Conservation (phyloP, 495 filamentous ascomycete genomes). For the Hypoxylon intermedium region DNA sequence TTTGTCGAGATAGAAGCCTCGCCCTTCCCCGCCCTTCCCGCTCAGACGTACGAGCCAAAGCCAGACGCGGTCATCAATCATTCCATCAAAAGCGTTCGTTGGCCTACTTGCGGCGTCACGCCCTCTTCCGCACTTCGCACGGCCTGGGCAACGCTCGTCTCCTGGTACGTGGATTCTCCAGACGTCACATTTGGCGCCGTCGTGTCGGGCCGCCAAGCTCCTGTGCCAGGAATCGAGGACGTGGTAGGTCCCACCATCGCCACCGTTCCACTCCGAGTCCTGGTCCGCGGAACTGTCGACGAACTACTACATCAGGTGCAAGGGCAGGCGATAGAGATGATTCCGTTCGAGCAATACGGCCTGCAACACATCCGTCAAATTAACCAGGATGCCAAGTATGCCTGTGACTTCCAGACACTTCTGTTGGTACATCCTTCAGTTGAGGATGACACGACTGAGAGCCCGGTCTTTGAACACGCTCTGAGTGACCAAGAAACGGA, state of each 20-base stretch:
- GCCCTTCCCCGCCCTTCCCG: slow-evolving; percentile 43
- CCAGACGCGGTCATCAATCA: too few relatives aligned
- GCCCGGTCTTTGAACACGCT: too few relatives aligned
- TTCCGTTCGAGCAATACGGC: slow-evolving; percentile 65
- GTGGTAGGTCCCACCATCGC: slow-evolving; percentile 64
- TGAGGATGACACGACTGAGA: slow-evolving; percentile 13
- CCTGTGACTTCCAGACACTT: slow-evolving; percentile 67
- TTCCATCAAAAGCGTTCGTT: too few relatives aligned
- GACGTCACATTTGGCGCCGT: slow-evolving; percentile 63
- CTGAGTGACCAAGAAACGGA: too few relatives aligned
- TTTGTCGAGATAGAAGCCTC: slow-evolving; percentile 25
- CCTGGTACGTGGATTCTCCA: slow-evolving; percentile 40
- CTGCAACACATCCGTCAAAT: slow-evolving; percentile 66
- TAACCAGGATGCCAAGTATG: slow-evolving; percentile 57
- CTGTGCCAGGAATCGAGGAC: slow-evolving; percentile 53
- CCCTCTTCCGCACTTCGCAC: slow-evolving; percentile 35
- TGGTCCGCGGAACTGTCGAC: slow-evolving; percentile 42
- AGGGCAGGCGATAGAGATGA: slow-evolving; percentile 52
- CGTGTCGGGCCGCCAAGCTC: slow-evolving; percentile 56
- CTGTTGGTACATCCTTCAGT: slow-evolving; percentile 60
- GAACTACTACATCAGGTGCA: slow-evolving; percentile 56
- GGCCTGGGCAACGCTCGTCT: slow-evolving; percentile 49
- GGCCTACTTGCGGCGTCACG: too few relatives aligned
- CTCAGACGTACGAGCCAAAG: slow-evolving; percentile 30
- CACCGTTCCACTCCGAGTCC: slow-evolving; percentile 63